A percentile compares a stretch with the other conserved stretches of the same genome.
phyloP scores from a whole-genome alignment of 352 stramenopile species.

The Phytophthora aleatoria region DNA sequence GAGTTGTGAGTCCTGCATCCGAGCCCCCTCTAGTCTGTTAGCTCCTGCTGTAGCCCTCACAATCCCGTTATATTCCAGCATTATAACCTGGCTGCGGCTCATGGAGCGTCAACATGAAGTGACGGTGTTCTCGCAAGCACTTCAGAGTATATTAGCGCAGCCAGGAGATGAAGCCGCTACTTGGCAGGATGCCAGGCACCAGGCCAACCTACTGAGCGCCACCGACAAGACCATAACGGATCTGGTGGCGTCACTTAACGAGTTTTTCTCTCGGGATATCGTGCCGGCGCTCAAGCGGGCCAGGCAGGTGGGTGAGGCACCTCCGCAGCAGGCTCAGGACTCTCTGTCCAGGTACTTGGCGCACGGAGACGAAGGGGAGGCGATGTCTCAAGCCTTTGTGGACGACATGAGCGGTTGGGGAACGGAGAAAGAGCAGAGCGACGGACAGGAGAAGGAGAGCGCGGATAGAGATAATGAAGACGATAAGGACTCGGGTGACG shows the following conservation, averaged over 20 bases:
- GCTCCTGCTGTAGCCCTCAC: slow-evolving; percentile 2
- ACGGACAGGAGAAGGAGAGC: slow-evolving; percentile 1
- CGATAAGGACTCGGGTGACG: slow-evolving; percentile 18
- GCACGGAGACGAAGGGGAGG: slow-evolving; percentile 19
- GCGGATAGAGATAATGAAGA: slow-evolving; percentile 8
- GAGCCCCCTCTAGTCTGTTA: background rate
- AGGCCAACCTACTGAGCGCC: slow-evolving; percentile 21
- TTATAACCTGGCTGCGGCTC: slow-evolving; percentile 41
- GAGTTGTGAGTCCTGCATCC: slow-evolving; percentile 30
- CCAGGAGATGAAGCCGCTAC: background rate
- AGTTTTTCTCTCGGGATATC: slow-evolving; percentile 36
- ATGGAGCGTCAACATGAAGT: slow-evolving; percentile 37
- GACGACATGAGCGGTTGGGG: slow-evolving; percentile 46
- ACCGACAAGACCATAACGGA: slow-evolving; percentile 30
- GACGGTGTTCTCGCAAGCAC: slow-evolving; percentile 10
- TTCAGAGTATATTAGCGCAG: slow-evolving; percentile 21
- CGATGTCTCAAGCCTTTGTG: slow-evolving; percentile 38
- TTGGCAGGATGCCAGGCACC: slow-evolving; percentile 12
- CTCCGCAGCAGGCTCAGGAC: slow-evolving; percentile 17
- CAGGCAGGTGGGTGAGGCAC: background rate
- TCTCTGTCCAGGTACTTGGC: slow-evolving; percentile 41
- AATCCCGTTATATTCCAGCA: slow-evolving; percentile 21
- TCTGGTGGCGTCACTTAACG: slow-evolving; percentile 27
- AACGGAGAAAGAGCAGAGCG: slow-evolving; percentile 12
- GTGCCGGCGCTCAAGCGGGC: slow-evolving; percentile 30